Evolutionary conservation across 352 stramenopile genomes (phyloP).

Genomic region (Bremia lactucae): DNA sequence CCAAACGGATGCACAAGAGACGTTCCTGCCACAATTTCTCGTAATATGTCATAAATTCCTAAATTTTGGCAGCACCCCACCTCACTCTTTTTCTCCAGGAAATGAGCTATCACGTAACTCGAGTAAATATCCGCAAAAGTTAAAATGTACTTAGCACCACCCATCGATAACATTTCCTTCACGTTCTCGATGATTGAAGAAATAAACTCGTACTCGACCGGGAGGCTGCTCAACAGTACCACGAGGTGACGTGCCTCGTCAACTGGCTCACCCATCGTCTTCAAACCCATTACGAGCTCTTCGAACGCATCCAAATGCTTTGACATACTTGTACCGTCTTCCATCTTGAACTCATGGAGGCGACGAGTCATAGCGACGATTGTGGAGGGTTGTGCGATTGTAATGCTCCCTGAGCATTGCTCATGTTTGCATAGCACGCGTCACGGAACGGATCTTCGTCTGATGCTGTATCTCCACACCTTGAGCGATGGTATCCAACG

Average conservation of each 20-base stretch:
- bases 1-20: no score
- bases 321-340: not conserved
- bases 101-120: no score
- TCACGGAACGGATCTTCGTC: not conserved
- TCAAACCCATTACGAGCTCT: not conserved
- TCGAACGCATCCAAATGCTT: no score
- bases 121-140: no score
- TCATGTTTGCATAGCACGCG: not conserved
- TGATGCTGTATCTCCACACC: not conserved
- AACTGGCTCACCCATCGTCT: not conserved
- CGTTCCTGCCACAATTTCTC: no score
- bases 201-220: not conserved
- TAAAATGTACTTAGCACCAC: no score
- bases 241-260: not conserved
- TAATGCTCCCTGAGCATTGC: not conserved
- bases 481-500: not conserved
- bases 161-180: no score
- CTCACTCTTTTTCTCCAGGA: no score
- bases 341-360: not conserved
- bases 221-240: not conserved
- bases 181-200: not conserved
- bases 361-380: not conserved
- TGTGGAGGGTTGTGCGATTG: not conserved
- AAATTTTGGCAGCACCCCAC: no score
- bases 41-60: no score